Evolutionary conservation across 2,329 filamentous ascomycete genomes (phyloP).

Genomic region (Penicillium sp.): DNA sequence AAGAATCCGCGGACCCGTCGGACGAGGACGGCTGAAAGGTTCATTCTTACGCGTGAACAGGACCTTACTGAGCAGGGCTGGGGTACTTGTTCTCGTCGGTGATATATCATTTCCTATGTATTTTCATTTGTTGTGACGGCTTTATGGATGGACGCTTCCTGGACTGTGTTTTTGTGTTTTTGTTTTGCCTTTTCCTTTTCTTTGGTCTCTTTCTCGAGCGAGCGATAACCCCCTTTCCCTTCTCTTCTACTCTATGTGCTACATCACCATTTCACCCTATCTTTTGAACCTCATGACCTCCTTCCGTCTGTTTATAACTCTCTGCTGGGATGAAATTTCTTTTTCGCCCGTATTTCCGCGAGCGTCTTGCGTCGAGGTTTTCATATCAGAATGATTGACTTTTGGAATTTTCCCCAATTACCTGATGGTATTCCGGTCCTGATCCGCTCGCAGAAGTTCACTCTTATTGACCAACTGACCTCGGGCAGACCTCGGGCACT

Average conservation of each 20-base stretch:
- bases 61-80: too few species aligned
- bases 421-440: too few species aligned
- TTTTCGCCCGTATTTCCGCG: neutral
- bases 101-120: conserved; percentile 9
- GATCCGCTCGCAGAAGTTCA: too few species aligned
- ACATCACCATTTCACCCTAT: conserved; percentile 13
- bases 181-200: conserved; percentile 12
- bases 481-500: too few species aligned
- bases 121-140: conserved; percentile 31
- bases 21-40: conserved; percentile 53
- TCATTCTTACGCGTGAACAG: too few species aligned
- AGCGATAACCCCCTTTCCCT: conserved; percentile 36
- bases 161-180: conserved; percentile 20
- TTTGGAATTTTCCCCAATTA: too few species aligned
- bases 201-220: conserved; percentile 27
- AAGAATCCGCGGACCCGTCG: conserved; percentile 51
- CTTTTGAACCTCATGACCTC: conserved; percentile 5
- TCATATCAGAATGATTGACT: neutral
- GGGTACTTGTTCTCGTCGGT: conserved; percentile 5
- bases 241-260: conserved; percentile 26
- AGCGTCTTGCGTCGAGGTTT: neutral
- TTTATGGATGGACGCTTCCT: conserved; percentile 36
- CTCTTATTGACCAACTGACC: too few species aligned
- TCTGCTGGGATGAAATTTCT: conserved; percentile 19
- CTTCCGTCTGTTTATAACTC: conserved; percentile 23